Evolutionary conservation across 2,329 filamentous ascomycete genomes (phyloP), one percentile per base, ranked within the genome.

Genomic region (Arthrobotrys iridis): DNA sequence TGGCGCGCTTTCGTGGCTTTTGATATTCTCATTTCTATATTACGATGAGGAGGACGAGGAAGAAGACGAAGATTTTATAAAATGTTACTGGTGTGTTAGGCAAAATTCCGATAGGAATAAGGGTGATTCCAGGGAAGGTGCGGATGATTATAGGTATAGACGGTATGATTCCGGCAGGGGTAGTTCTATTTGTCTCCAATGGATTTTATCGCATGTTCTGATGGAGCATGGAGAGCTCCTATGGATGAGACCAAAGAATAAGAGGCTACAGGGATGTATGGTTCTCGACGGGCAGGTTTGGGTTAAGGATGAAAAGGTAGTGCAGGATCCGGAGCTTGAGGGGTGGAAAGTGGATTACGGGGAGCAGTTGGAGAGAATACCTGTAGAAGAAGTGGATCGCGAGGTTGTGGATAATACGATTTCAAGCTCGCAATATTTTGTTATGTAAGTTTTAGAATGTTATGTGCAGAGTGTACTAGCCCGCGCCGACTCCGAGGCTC

Each of bases 21-120:
- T n/a, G n/a, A n/a, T n/a, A n/a, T n/a, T n/a, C n/a, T n/a, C n/a
- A n/a, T n/a, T n/a, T n/a, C n/a, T n/a, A n/a, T n/a, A n/a, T n/a
- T n/a, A n/a, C n/a, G 28, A 33, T 33, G 10, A 10, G 4, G 28
- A 33, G 10, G 28, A 33, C 4, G 28, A 33, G 28, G 28, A 33
- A 33, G 4, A 33, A 33, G 28, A 4, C 28, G 46, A 28, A 6
- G 4, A 18, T 4, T 18, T 33, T 10, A 10, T 48, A 2, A 3
- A 24, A 13, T 52, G 46, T 33, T 52, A 52, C 22, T 52, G 46
- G 46, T 52, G 46, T 33, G 11, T 52, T 11, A n/a, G n/a, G n/a
- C n/a, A n/a, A n/a, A n/a, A n/a, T n/a, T n/a, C n/a, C 26, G 26
- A 52, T 1, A 33, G 26, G 7, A 18, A 1, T 11, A 11, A 11